Base-by-base conservation (phyloP, 352 stramenopile species). In the Phytophthora rubi region DNA sequence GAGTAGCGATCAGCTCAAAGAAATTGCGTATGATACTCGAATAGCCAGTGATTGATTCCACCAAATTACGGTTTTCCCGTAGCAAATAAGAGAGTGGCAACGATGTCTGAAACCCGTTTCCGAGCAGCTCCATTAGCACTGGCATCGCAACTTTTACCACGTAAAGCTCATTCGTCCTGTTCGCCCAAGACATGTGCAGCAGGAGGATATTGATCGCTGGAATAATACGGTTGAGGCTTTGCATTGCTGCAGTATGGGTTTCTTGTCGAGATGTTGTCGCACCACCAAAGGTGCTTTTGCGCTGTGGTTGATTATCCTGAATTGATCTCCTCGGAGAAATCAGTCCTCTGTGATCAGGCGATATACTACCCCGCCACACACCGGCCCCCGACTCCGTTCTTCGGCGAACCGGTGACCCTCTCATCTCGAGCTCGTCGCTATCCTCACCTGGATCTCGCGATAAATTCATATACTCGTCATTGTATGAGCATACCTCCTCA, bases 1-100 rank as follows among this genome's bases (percentile, higher is more conserved):
- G 70, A 9, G 80, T 80, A 53, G 82, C 85, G 67, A 93, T 93
- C n/a, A 93, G 48, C 30, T 90, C 80, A 51, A 93, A 89, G 62
- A 91, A 93, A 37, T 79, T 89, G 6, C 81, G 71, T 15, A 90
- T 84, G 30, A 91, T 89, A 15, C 73, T 75, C 1, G 71, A 68
- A 47, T 87, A 93, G 10, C 73, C 82, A 13, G 80, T 87, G 37
- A 91, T 92, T 37, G 82, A 93, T 56, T 93, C 85, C 39, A 91
- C 84, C 21, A 91, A 63, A 65, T 93, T 89, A 2, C 82, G 77
- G 39, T 89, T 91, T 59, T 90, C 85, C 39, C 81, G 83, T 30
- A 93, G 77, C 10, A 93, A 23, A 44, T 86, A 90, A 13, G 82
- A 91, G 4, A 93, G 59, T 6, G 85, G 84, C 26, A 91, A 62